Evolutionary conservation across 2,329 filamentous ascomycete genomes (phyloP), one percentile per base, ranked within the genome.

Genomic region (Apiospora saccharicola): DNA sequence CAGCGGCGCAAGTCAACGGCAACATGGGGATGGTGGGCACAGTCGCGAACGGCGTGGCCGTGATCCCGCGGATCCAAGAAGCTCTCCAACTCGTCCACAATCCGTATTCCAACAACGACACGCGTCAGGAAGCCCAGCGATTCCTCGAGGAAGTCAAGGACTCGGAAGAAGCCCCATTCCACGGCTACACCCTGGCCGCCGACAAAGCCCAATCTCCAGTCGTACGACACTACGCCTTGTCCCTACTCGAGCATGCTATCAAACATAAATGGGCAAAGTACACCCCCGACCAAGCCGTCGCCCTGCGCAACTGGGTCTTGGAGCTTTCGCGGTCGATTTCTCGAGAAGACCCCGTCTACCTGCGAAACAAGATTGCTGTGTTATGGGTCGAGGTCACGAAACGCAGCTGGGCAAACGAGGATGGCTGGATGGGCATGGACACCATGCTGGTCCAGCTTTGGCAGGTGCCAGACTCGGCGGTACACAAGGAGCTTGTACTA

Each of bases 361-460:
- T 98, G 75, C 90, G 96, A 77, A 98, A 97, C 86, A 99, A 99
- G 85, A 92, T 96, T 46, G 94, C 94, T 41, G 93, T 97, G 83
- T 85, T 99, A 74, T 99, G 96, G 96, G 94, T 95, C 10, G 96
- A 98, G 82, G 87, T 98, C 70, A 95, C 95, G 53, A 98, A 98
- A 85, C 90, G 96, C 78, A 93, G 91, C 80, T 99, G 96, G 96
- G 94, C 89, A n/a, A 93, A 96, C 46, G 68, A 70, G 47, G 49
- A 51, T 57, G 69, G 57, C 74, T 99, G 97, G 96, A 91, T 93
- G 86, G 91, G 97, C 79, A 98, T 99, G 96, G 97, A 99, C 81
- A 85, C 91, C 75, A 88, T 93, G 79, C 88, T 99, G 71, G 90
- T 95, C 64, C 89, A 91, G 78, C 87, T 98, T 26, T 99, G 96